These are phyloP conservation scores for Penicillium psychrosexuale DNA, from an alignment of 2,329 filamentous ascomycete species.

Conservation along the genomic window DNA sequence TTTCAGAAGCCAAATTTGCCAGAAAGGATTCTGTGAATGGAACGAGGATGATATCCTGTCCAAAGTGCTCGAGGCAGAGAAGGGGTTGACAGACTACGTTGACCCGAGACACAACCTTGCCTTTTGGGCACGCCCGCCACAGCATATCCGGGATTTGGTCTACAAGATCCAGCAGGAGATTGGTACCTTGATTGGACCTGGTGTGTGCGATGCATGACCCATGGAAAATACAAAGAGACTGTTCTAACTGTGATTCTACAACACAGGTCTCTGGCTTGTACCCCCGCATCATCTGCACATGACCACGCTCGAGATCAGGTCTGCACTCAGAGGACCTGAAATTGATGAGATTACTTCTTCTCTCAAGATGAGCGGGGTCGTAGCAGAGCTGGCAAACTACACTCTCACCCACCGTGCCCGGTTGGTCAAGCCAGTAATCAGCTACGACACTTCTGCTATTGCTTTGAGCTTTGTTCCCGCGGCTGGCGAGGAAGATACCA, in stretches of 20 bases:
- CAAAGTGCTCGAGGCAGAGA: conserved; percentile 61
- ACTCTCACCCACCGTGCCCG: conserved; percentile 66
- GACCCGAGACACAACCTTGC: conserved; percentile 81
- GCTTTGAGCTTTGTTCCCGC: conserved; percentile 86
- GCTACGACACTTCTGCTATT: conserved; percentile 79
- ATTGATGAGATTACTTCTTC: conserved; percentile 61
- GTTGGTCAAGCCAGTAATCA: conserved; percentile 77
- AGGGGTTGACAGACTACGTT: conserved; percentile 62
- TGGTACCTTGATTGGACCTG: conserved; percentile 58
- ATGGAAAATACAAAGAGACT: neutral
- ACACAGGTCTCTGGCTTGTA: conserved; percentile 81
- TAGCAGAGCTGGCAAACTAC: conserved; percentile 63
- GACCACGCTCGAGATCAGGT: conserved; percentile 80
- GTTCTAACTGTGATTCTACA: neutral
- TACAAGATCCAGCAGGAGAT: conserved; percentile 66
- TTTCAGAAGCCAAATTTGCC: conserved; percentile 71
- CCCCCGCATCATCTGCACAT: conserved; percentile 74
- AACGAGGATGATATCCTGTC: conserved; percentile 72
- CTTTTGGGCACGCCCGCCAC: conserved; percentile 81
- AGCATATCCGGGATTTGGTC: conserved; percentile 66
- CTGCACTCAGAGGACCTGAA: conserved; percentile 68
- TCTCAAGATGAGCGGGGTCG: conserved; percentile 50
- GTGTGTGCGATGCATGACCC: conserved; percentile 51
- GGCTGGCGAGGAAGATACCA: conserved; percentile 54
- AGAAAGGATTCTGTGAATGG: conserved; percentile 65